These are phyloP conservation scores for Tolypocladium paradoxum DNA, from an alignment of 2,329 filamentous ascomycete species.

Conservation along the genomic window DNA sequence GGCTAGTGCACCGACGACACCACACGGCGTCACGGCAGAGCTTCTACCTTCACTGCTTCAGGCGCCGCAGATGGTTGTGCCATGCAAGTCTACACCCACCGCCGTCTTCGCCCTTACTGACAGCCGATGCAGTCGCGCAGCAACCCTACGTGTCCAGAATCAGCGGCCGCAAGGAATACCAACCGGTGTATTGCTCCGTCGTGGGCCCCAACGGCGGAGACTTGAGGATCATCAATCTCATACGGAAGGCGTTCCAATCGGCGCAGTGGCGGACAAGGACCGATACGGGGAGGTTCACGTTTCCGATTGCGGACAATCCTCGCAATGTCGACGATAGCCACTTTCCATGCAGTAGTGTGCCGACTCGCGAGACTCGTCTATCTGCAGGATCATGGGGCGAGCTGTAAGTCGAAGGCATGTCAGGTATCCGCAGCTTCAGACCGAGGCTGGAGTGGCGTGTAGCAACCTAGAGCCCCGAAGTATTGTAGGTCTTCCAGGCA, in stretches of 20 bases:
- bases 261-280: conserved; percentile 17
- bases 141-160: conserved; percentile 18
- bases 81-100: conserved; percentile 18
- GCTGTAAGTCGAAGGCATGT: background rate
- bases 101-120: background rate
- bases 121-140: conserved; percentile 15
- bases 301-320: conserved; percentile 12
- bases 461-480: background rate
- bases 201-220: conserved; percentile 17
- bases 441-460: no score
- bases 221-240: conserved; percentile 13
- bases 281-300: conserved; percentile 16
- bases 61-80: conserved; percentile 19
- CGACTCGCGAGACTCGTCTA: background rate
- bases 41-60: conserved; percentile 18
- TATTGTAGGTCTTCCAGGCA: no score
- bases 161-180: conserved; percentile 16
- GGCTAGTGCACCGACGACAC: conserved; percentile 14
- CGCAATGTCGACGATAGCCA: conserved; percentile 5
- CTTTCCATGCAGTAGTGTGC: background rate
- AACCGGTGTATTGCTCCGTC: conserved; percentile 19
- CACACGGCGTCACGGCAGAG: conserved; percentile 13
- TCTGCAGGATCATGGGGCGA: background rate
- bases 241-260: conserved; percentile 16
- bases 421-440: background rate